Evolutionary conservation across 2,329 filamentous ascomycete genomes (phyloP).

Genomic region (Neofusicoccum ribis): DNA sequence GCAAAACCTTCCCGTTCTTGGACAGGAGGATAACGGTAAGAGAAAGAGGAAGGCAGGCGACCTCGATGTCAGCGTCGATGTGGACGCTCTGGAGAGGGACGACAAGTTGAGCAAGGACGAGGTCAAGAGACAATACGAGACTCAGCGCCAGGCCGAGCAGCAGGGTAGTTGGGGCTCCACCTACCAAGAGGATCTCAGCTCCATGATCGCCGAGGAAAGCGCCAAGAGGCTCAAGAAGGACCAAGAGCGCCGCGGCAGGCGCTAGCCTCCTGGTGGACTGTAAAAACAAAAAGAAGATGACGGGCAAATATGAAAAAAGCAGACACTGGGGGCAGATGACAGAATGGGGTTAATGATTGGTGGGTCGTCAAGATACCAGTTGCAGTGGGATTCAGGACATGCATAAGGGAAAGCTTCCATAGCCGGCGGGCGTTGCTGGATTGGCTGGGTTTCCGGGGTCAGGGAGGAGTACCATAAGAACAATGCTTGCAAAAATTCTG

Average conservation of each 20-base stretch:
- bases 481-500: constrained; percentile 19
- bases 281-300: constrained; percentile 14
- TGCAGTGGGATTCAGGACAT: constrained; percentile 8
- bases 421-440: constrained; percentile 19
- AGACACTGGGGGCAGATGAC: not conserved
- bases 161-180: constrained; percentile 66
- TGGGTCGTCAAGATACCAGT: constrained; percentile 17
- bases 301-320: not conserved
- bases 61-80: constrained; percentile 87
- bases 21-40: constrained; percentile 74
- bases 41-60: constrained; percentile 91
- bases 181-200: constrained; percentile 85
- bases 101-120: constrained; percentile 85
- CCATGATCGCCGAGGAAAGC: constrained; percentile 94
- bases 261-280: constrained; percentile 25
- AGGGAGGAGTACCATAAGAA: constrained; percentile 19
- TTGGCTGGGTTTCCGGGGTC: constrained; percentile 18
- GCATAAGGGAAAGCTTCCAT: constrained; percentile 20
- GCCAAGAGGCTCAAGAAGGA: constrained; percentile 88
- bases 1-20: constrained; percentile 69
- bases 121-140: constrained; percentile 77
- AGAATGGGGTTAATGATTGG: not conserved
- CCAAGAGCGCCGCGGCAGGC: constrained; percentile 70
- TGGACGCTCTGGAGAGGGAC: constrained; percentile 72
- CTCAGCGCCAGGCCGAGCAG: constrained; percentile 63